Evolutionary conservation across 495 filamentous ascomycete species (phyloP), one percentile per base, ranked within the genome.

Genomic region (Hypomontagnella submonticulosa): DNA sequence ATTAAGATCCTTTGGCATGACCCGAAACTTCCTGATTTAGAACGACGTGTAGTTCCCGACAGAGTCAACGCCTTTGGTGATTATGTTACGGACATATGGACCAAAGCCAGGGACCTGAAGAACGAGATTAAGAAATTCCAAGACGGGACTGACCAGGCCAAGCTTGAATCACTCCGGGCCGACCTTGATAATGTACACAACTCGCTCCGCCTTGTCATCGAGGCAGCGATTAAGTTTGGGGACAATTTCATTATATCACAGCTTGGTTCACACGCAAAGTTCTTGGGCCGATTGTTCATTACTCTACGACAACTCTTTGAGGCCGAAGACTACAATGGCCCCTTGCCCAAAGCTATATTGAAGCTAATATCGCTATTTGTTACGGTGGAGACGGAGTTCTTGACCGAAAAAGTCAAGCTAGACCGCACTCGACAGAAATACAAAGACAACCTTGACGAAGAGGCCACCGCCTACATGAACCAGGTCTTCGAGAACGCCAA

Each of bases 271-370:
- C 76, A 78, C 37, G 66, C 71, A 18, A 78, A 75, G 58, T 58
- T 83, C 52, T 70, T 79, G 44, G 70, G 79, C 80, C 84, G 75
- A 54, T 85, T 82, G 78, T 86, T 61, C 77, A 89, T 80, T 80
- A 87, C 79, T 68, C 73, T 96, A 33, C 79, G 85, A 19, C 85
- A 90, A 62, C 85, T 90, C 4, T 84, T 88, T 57, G 86, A 87
- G 63, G 80, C 84, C 4, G 80, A 84, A 19, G 90, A 93, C 63
- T 85, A 83, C 61, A 84, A 87, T 61, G 87, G 89, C 0, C 74
- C 79, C 27, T 73, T 95, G 15, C 80, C 87, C 6, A 80, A 85
- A 38, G 86, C 83, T 16, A 85, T 92, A 16, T 81, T 95, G 1
- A 85, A 85, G 70, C 75, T 94, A 23, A 78, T 94, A 61, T 76